These are phyloP conservation scores for Digitaria exilis DNA, from an alignment of 202 grass and related monocot species.

Conservation along the genomic window DNA sequence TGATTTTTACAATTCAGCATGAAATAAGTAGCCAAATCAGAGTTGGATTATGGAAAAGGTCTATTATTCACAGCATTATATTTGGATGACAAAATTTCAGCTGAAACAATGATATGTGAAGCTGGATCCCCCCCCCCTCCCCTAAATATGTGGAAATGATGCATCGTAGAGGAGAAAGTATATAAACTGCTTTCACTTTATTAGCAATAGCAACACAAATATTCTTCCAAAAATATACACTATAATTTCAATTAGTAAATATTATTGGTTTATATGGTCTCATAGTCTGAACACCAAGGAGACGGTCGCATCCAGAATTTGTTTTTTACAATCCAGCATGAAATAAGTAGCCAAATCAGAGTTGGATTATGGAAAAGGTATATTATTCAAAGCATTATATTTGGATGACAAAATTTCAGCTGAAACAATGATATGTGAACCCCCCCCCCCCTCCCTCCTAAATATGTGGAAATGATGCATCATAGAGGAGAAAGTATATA, in stretches of 20 bases:
- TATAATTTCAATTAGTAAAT: slow-evolving; percentile 2
- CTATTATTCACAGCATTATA: slow-evolving; percentile 7
- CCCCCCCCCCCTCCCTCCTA: too few relatives aligned
- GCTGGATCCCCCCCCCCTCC: neutral
- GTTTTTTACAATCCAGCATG: neutral
- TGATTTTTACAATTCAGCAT: neutral
- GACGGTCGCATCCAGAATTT: neutral
- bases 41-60: neutral
- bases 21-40: neutral
- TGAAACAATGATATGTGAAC: slow-evolving; percentile 2
- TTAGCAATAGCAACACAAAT: neutral
- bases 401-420: neutral
- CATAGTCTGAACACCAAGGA: neutral
- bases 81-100: neutral
- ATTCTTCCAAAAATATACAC: slow-evolving; percentile 12
- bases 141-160: too few relatives aligned
- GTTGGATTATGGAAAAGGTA: neutral
- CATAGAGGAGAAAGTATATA: slow-evolving; percentile 2
- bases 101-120: neutral
- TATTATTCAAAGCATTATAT: slow-evolving; percentile 7
- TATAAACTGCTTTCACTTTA: too few relatives aligned
- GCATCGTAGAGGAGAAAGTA: too few relatives aligned
- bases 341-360: too few relatives aligned
- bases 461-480: neutral
- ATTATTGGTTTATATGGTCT: neutral